Percentiles rank a stretch among this genome's conserved stretches.
These are phyloP conservation scores for Lagerstroemia speciosa DNA, from an alignment of 345 rosid species.

Conservation along the genomic window DNA sequence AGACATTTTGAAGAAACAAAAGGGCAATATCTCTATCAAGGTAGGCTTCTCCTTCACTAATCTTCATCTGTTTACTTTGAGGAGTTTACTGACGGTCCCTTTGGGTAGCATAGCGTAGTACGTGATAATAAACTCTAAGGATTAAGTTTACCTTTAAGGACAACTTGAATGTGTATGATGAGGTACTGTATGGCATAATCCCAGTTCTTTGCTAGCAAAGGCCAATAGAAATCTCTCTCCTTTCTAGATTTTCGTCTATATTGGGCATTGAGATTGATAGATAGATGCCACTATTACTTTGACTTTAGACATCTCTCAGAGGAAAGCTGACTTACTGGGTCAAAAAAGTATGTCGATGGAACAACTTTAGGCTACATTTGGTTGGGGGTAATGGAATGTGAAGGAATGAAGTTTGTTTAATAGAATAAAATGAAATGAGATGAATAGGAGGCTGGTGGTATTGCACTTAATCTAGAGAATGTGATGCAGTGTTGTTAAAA, in stretches of 20 bases:
- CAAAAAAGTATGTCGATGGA: neutral
- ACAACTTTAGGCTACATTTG: too few species aligned
- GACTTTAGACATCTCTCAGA: too few species aligned
- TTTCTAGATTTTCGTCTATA: neutral
- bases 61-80: neutral
- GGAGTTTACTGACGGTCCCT: neutral
- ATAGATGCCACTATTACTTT: too few species aligned
- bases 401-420: too few species aligned
- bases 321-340: too few species aligned
- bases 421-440: too few species aligned
- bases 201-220: neutral
- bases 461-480: too few species aligned
- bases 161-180: neutral
- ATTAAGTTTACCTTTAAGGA: neutral
- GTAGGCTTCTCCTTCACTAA: slow-evolving; percentile 21
- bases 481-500: too few species aligned
- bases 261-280: neutral
- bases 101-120: too few species aligned
- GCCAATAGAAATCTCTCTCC: neutral
- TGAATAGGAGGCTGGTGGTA: too few species aligned
- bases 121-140: too few species aligned
- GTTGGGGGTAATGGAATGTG: too few species aligned
- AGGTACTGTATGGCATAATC: neutral
- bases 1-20: slow-evolving; percentile 96
- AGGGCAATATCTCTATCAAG: slow-evolving; percentile 97